A percentile compares a stretch with the other conserved stretches of the same genome.
Conservation (phyloP, 768 basidiomycete genomes). For the Lactifluus volemus region DNA sequence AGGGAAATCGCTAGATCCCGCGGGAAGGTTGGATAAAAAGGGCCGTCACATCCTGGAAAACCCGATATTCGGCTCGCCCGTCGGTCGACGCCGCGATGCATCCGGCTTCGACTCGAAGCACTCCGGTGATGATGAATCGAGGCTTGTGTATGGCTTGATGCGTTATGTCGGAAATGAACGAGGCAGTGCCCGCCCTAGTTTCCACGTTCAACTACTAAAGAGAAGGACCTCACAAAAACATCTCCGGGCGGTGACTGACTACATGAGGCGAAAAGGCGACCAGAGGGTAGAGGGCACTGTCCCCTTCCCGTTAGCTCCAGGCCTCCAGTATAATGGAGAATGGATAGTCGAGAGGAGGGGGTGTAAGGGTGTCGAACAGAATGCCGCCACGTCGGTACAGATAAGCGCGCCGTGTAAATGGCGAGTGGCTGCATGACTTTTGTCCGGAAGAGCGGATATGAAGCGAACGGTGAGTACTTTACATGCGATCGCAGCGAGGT, state of each 20-base stretch:
- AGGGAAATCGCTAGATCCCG: background rate
- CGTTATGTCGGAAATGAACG: conserved; percentile 1
- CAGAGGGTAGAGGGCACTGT: background rate
- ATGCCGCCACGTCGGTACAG: background rate
- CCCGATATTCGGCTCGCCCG: background rate
- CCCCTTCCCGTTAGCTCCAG: background rate
- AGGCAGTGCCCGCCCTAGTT: background rate
- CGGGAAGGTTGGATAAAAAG: background rate
- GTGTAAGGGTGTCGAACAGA: background rate
- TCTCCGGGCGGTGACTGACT: background rate
- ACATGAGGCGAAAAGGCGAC: background rate
- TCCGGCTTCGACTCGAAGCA: background rate
- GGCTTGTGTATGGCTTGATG: background rate
- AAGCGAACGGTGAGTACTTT: background rate
- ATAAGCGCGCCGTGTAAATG: background rate
- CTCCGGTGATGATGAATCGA: background rate
- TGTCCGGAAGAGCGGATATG: conserved; percentile 2
- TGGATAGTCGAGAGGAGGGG: no score
- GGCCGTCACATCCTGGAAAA: background rate
- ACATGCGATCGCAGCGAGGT: conserved; percentile 5
- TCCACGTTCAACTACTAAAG: background rate
- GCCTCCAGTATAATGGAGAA: no score
- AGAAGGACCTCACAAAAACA: background rate
- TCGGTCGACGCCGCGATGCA: background rate
- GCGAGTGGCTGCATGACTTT: background rate